Conservation (phyloP, 2,329 filamentous ascomycete species). For the Venturia oleaginea region DNA sequence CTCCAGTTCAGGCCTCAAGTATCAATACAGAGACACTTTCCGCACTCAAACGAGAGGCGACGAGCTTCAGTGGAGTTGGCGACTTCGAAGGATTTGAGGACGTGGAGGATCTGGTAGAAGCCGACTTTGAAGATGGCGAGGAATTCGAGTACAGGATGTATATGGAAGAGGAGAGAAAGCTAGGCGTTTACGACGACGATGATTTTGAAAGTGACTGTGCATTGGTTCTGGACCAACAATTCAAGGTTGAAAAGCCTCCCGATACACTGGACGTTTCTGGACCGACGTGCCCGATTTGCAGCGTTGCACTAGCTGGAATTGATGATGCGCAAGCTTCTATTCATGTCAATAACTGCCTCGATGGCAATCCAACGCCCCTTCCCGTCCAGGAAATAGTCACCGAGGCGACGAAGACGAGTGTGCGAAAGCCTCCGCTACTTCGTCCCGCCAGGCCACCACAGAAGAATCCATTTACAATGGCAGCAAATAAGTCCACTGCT, state of each 20-base stretch:
- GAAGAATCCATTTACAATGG: conserved; percentile 62
- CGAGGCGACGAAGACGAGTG: conserved; percentile 16
- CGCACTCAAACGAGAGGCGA: conserved; percentile 38
- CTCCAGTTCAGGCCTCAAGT: not conserved
- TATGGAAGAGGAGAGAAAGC: conserved; percentile 60
- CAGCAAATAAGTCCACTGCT: conserved; percentile 30
- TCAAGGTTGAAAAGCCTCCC: conserved; percentile 26
- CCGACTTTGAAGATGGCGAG: conserved; percentile 46
- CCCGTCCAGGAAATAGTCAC: conserved; percentile 23
- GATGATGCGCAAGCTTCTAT: conserved; percentile 57
- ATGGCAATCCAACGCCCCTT: conserved; percentile 62
- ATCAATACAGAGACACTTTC: conserved; percentile 16
- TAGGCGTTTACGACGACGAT: conserved; percentile 41
- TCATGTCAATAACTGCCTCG: conserved; percentile 90
- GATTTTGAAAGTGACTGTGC: conserved; percentile 31
- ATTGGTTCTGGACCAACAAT: conserved; percentile 47
- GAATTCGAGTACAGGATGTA: conserved; percentile 48
- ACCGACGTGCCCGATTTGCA: conserved; percentile 66
- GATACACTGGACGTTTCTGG: conserved; percentile 8
- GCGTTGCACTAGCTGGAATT: conserved; percentile 48
- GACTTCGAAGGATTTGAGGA: conserved; percentile 43
- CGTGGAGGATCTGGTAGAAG: conserved; percentile 52
- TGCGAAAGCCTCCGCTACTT: conserved; percentile 29
- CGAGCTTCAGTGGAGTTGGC: conserved; percentile 40
- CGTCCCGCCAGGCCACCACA: conserved; percentile 68